Evolutionary conservation across 306 rosid species (phyloP).

Genomic region (Pterocarpus santalinus): DNA sequence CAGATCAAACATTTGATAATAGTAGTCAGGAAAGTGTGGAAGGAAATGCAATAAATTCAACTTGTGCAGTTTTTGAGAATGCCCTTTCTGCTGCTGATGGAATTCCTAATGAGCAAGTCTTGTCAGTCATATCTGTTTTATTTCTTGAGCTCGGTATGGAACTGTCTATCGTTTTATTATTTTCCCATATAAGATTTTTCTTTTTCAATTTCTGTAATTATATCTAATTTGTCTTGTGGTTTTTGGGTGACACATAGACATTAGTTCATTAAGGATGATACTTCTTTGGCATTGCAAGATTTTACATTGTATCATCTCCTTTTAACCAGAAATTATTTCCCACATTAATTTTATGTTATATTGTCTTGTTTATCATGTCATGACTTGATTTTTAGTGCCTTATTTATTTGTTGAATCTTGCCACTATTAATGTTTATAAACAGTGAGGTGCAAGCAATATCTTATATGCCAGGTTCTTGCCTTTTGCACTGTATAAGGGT

Average conservation of each 20-base stretch:
- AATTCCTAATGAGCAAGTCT: slow-evolving; percentile 68
- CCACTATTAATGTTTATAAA: slow-evolving; percentile 8
- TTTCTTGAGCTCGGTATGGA: slow-evolving; percentile 80
- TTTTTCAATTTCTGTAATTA: slow-evolving; percentile 14
- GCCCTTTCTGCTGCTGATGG: slow-evolving; percentile 63
- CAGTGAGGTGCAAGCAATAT: neutral
- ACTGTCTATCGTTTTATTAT: slow-evolving; percentile 23
- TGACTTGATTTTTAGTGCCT: neutral
- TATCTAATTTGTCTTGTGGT: slow-evolving; percentile 31
- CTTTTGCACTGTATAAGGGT: neutral
- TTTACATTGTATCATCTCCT: neutral
- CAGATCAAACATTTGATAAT: slow-evolving; percentile 52
- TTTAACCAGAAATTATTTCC: neutral
- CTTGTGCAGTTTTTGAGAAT: slow-evolving; percentile 72
- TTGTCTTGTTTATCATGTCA: neutral
- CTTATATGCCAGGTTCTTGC: too few species aligned
- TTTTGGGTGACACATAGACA: slow-evolving; percentile 9
- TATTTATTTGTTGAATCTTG: neutral
- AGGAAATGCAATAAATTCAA: slow-evolving; percentile 60
- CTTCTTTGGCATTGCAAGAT: neutral
- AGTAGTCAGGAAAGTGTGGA: slow-evolving; percentile 53
- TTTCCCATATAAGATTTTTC: neutral
- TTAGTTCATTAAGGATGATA: slow-evolving; percentile 13
- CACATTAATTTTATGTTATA: neutral
- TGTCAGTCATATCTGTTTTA: slow-evolving; percentile 76